Evolutionary conservation across 495 filamentous ascomycete genomes (phyloP).

Genomic region (Talaromyces nanjingensis): DNA sequence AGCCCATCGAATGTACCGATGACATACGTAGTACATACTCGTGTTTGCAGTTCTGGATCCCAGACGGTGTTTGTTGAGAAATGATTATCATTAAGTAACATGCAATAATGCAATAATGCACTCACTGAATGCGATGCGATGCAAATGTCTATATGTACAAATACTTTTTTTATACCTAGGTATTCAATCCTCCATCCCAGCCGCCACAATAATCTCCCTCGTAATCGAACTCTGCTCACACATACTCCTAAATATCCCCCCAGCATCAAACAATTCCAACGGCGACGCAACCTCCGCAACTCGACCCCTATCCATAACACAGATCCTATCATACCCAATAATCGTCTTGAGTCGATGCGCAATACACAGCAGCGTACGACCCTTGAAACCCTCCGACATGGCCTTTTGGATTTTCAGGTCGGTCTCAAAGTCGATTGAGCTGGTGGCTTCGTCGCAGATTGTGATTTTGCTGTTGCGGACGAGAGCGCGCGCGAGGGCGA

Average conservation of each 20-base stretch:
- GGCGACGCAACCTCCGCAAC: slow-evolving; percentile 20
- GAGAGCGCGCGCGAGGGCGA: slow-evolving; percentile 20
- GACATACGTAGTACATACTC: too few species aligned
- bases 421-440: slow-evolving; percentile 21
- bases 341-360: slow-evolving; percentile 24
- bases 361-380: slow-evolving; percentile 19
- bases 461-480: slow-evolving; percentile 16
- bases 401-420: slow-evolving; percentile 19
- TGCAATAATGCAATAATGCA: background rate
- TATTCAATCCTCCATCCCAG: background rate
- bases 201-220: slow-evolving; percentile 1
- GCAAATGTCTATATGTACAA: background rate
- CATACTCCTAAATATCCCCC: slow-evolving; percentile 17
- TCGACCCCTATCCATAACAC: slow-evolving; percentile 19
- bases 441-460: slow-evolving; percentile 21
- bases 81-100: background rate
- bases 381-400: slow-evolving; percentile 14
- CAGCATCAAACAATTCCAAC: slow-evolving; percentile 10
- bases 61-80: background rate
- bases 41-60: too few species aligned
- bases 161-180: background rate
- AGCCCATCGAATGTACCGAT: too few species aligned
- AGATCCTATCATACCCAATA: slow-evolving; percentile 18
- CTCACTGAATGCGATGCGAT: background rate
- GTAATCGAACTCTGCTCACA: slow-evolving; percentile 12